phyloP scores from a whole-genome alignment of 192 early-diverging fungal species.

The Bifiguratus adelaidae region DNA sequence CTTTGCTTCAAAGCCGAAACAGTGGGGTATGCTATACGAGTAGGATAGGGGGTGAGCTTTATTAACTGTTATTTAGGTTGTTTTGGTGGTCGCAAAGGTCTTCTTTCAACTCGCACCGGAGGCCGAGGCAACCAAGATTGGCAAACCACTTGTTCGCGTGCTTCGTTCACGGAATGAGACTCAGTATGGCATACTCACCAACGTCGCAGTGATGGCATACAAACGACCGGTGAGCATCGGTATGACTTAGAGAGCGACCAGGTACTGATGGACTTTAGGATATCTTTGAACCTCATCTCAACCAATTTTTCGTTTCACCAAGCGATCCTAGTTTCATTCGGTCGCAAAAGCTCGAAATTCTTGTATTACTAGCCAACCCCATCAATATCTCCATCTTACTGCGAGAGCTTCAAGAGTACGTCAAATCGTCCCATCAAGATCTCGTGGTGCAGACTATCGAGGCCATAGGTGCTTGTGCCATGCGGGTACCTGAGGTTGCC shows the following conservation, averaged over 20 bases:
- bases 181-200: slow-evolving; percentile 64
- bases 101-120: slow-evolving; percentile 55
- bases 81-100: slow-evolving; percentile 55
- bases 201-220: slow-evolving; percentile 64
- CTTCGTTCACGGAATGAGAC: slow-evolving; percentile 65
- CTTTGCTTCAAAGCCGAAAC: slow-evolving; percentile 78
- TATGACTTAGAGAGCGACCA: not conserved
- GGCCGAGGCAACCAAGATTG: slow-evolving; percentile 40
- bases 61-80: slow-evolving; percentile 28
- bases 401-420: slow-evolving; percentile 67
- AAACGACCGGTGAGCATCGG: slow-evolving; percentile 38
- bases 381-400: slow-evolving; percentile 59
- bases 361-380: slow-evolving; percentile 56
- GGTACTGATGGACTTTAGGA: slow-evolving; percentile 14
- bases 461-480: slow-evolving; percentile 47
- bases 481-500: slow-evolving; percentile 38
- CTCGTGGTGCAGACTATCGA: slow-evolving; percentile 58
- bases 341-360: slow-evolving; percentile 75
- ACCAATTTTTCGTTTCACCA: slow-evolving; percentile 73
- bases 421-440: slow-evolving; percentile 49
- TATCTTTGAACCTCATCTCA: slow-evolving; percentile 59
- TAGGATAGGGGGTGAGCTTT: not conserved
- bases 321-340: slow-evolving; percentile 71
- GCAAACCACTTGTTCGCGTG: slow-evolving; percentile 66
- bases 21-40: slow-evolving; percentile 44